A percentile compares a stretch with the other conserved stretches of the same genome.
Conservation (phyloP, 805 yeast species). For the Diddensiella santjacobensis region DNA sequence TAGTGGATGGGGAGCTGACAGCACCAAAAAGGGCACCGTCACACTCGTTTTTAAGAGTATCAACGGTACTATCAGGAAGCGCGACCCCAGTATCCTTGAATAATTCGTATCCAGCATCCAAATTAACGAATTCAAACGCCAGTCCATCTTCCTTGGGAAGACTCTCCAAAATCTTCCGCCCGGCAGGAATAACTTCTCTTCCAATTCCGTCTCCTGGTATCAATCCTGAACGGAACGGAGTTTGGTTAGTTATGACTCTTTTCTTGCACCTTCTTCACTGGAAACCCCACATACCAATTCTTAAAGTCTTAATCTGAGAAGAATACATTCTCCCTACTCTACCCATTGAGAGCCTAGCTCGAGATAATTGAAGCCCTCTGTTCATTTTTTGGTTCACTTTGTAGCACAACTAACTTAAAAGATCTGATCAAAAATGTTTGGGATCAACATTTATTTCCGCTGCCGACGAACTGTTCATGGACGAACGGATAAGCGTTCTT, state of each 20-base stretch:
- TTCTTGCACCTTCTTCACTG: neutral
- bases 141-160: constrained; percentile 71
- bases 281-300: constrained; percentile 19
- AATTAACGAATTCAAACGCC: constrained; percentile 77
- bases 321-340: constrained; percentile 14
- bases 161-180: constrained; percentile 78
- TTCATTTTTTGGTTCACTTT: neutral
- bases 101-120: constrained; percentile 92
- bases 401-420: no score
- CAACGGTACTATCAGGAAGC: constrained; percentile 88
- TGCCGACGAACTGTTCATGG: no score
- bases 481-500: no score
- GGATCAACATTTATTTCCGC: no score
- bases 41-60: constrained; percentile 69
- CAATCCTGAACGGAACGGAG: constrained; percentile 42
- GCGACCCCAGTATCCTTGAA: constrained; percentile 95
- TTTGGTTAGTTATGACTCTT: neutral
- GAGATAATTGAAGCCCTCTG: neutral
- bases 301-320: constrained; percentile 20
- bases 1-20: constrained; percentile 86
- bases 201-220: constrained; percentile 99
- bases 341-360: neutral
- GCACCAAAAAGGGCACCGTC: constrained; percentile 99
- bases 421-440: no score
- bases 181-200: constrained; percentile 94